Evolutionary conservation across 106 monocot genomes (phyloP), one percentile per base, ranked within the genome.

Genomic region (Iris macrosiphon): DNA sequence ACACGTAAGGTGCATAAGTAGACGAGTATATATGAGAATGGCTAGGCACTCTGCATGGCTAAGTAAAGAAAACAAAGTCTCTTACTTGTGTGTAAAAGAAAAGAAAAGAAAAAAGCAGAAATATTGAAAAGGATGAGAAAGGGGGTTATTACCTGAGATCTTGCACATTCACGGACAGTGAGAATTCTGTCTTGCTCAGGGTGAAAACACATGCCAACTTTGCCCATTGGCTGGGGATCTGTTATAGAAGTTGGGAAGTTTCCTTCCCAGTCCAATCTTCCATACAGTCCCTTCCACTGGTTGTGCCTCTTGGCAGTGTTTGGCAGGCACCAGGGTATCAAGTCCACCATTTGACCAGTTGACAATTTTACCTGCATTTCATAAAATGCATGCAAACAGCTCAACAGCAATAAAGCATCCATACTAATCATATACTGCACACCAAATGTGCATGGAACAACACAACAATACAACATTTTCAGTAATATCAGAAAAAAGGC

Each of bases 191-290:
- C 87, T 53, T 98, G 98, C 0, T 98, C 98, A 49, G 98, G 98
- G 59, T 98, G 98, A 45, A 98, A 98, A 69, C 98, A 98, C 98
- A 98, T 91, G 27, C 91, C 98, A 3, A 98, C 98, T 54, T 98
- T 98, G 2, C 91, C 98, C 98, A 98, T 98, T 7, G 98, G 98
- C 56, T 98, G 98, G 31, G 98, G 91, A 64, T 98, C 98, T 7
- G 98, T 98, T 17, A 98, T 91, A 40, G 98, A 91, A 16, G 98
- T 98, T 37, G 98, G 98, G 55, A 98, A 98, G 61, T 98, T 98
- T 6, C 98, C 98, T 62, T 91, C 91, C 98, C 98, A 98, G 27
- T 91, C 81, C 30, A 91, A 55, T 71, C 85, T 85, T 6, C 84
- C 78, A 63, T 68, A 91, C 2, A 85, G 63, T 43, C 84, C 98